A percentile compares a stretch with the other conserved stretches of the same genome.
These are phyloP conservation scores for Periconia sp. DNA, from an alignment of 2,329 filamentous ascomycete genomes.

Conservation along the genomic window DNA sequence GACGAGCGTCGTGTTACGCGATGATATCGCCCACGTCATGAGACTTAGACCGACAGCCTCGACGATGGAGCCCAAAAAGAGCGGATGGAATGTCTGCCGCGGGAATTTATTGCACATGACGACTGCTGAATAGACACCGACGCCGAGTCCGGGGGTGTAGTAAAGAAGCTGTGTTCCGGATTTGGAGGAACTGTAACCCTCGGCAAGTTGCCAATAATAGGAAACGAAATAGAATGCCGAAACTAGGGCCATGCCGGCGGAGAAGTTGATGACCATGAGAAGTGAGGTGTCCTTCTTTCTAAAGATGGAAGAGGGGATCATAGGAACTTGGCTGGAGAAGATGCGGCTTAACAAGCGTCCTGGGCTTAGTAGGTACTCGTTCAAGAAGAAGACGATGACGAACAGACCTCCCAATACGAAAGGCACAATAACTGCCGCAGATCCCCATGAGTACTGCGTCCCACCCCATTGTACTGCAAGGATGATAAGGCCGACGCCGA, in stretches of 20 bases:
- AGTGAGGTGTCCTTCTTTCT: conserved; percentile 60
- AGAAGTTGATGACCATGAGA: conserved; percentile 64
- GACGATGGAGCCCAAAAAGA: conserved; percentile 51
- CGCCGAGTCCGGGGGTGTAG: conserved; percentile 65
- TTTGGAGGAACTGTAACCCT: conserved; percentile 51
- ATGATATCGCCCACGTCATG: conserved; percentile 59
- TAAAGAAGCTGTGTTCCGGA: conserved; percentile 58
- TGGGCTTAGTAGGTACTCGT: conserved; percentile 57
- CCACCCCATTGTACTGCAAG: conserved; percentile 57
- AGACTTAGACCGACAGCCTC: conserved; percentile 62
- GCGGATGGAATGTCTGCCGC: conserved; percentile 61
- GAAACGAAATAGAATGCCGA: conserved; percentile 69
- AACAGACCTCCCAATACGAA: conserved; percentile 54
- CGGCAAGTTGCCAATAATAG: conserved; percentile 67
- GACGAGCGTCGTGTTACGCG: conserved; percentile 52
- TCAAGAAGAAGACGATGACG: conserved; percentile 54
- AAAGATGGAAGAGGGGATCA: conserved; percentile 66
- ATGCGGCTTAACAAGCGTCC: conserved; percentile 49
- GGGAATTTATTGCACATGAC: conserved; percentile 64
- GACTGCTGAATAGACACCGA: conserved; percentile 60
- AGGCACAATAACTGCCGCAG: conserved; percentile 56
- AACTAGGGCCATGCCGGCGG: conserved; percentile 58
- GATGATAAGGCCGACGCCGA: conserved; percentile 40
- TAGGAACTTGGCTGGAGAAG: conserved; percentile 60
- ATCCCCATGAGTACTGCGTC: conserved; percentile 59